These are phyloP conservation scores for Lachnellula hyalina DNA, from an alignment of 2,329 filamentous ascomycete genomes.

Conservation along the genomic window DNA sequence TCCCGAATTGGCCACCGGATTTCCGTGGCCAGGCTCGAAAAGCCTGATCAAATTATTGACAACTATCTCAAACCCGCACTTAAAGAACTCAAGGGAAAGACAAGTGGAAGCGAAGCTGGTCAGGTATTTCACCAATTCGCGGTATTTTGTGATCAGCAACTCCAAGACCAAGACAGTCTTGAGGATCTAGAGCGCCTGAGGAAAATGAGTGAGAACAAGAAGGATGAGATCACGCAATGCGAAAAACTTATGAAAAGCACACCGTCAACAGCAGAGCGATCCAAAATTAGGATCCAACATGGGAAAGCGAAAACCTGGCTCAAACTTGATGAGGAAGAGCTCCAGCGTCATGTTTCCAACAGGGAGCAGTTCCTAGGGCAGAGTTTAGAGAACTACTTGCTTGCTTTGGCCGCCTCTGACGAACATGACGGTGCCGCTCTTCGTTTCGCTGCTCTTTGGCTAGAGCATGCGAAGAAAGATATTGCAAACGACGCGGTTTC, in stretches of 20 bases:
- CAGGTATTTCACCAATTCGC: slow-evolving; percentile 94
- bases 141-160: slow-evolving; percentile 87
- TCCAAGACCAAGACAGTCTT: slow-evolving; percentile 77
- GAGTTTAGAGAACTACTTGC: slow-evolving; percentile 88
- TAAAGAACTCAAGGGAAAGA: slow-evolving; percentile 66
- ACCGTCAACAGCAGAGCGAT: slow-evolving; percentile 44
- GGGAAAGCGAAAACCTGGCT: slow-evolving; percentile 81
- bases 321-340: slow-evolving; percentile 82
- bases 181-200: slow-evolving; percentile 81
- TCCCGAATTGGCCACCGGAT: slow-evolving; percentile 85
- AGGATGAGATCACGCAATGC: slow-evolving; percentile 72
- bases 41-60: slow-evolving; percentile 82
- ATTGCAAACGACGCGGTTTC: slow-evolving; percentile 73
- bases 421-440: slow-evolving; percentile 84
- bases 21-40: slow-evolving; percentile 84
- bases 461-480: slow-evolving; percentile 74
- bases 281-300: slow-evolving; percentile 55
- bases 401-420: slow-evolving; percentile 79
- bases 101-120: slow-evolving; percentile 68
- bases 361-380: slow-evolving; percentile 80
- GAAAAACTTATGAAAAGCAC: slow-evolving; percentile 47
- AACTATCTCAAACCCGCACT: slow-evolving; percentile 82
- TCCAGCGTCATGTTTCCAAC: slow-evolving; percentile 69
- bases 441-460: slow-evolving; percentile 89
- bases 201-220: slow-evolving; percentile 73